Percentiles rank a stretch among this genome's conserved stretches.
Conservation (phyloP, 768 basidiomycete species). For the Tylopilus rubrobrunneus region DNA sequence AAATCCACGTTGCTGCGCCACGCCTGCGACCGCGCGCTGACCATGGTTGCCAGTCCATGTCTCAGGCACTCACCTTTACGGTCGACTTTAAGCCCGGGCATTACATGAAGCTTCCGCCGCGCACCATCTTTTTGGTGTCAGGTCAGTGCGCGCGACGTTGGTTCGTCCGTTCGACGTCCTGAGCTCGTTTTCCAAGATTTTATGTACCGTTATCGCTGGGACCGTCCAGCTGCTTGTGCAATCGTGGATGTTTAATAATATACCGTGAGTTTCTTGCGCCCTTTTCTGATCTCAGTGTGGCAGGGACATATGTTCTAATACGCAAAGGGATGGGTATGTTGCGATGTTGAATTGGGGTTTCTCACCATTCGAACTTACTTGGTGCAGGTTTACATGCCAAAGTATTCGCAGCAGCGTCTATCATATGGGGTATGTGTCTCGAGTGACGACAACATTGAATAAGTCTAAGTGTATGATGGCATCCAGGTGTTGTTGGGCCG, state of each 20-base stretch:
- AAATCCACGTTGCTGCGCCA: background rate
- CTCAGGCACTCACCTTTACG: conserved; percentile 59
- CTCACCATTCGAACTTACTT: background rate
- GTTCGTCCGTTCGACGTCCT: background rate
- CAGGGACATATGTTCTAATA: conserved; percentile 44
- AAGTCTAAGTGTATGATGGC: conserved; percentile 8
- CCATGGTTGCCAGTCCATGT: conserved; percentile 23
- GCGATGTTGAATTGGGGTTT: background rate
- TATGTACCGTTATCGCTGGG: conserved; percentile 65
- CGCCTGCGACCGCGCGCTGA: background rate
- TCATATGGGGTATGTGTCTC: conserved; percentile 40
- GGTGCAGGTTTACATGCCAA: conserved; percentile 46
- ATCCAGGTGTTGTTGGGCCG: conserved; percentile 67
- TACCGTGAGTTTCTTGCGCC: conserved; percentile 40
- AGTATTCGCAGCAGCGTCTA: conserved; percentile 54
- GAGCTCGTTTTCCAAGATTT: conserved; percentile 35
- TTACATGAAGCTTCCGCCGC: conserved; percentile 60
- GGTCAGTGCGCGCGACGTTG: conserved; percentile 26
- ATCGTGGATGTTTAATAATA: conserved; percentile 62
- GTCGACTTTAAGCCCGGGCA: conserved; percentile 79
- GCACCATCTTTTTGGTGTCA: conserved; percentile 71
- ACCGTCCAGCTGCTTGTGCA: conserved; percentile 76
- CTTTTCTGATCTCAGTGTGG: background rate
- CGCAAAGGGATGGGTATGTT: conserved; percentile 38
- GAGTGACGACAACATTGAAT: background rate